Evolutionary conservation across 768 basidiomycete genomes (phyloP), one percentile per base, ranked within the genome.

Genomic region (Leccinum disarticulatum): DNA sequence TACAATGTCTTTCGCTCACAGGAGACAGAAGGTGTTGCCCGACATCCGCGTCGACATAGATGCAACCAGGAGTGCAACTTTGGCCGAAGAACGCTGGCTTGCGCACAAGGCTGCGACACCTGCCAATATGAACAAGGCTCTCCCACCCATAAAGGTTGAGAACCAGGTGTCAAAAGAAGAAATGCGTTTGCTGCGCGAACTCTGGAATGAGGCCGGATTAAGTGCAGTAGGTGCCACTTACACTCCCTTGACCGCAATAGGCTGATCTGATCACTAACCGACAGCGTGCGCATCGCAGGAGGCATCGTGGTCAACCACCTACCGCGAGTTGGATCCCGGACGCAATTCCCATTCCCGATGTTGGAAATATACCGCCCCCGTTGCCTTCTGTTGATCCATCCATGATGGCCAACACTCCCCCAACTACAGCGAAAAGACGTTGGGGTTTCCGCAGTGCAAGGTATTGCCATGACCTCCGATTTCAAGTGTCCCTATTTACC

Each of bases 151-250:
- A 35, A 55, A 57, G 3, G 31, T 64, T 19, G 73, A 71, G 55
- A 58, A 61, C 11, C 55, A 30, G 14, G 48, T 68, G 22, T 65
- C 71, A 2, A 28, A 25, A 9, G 62, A 59, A 52, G 71, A 73
- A 13, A 60, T 66, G 57, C 17, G 30, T 13, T 52, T 52, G 36
- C 43, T 71, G 19, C 66, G 62, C 47, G 61, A 65, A 13, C 60
- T 67, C 27, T 73, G 71, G 71, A 70, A 73, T 11, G 71, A 52
- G 8, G 67, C 71, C 1, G 64, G 63, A 22, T 43, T 71, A 8
- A 62, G 64, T 41, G 65, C 68, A 11, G 73, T 67, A 25, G 52
- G 64, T 60, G 22, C 28, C 46, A 25, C 19, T 41, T 22, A 6
- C 17, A 8, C 17, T 30, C 27, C 10, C 48, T 22, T 13, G 6